phyloP scores from a whole-genome alignment of 2,329 filamentous ascomycete species.

The Epichloe bromicola region DNA sequence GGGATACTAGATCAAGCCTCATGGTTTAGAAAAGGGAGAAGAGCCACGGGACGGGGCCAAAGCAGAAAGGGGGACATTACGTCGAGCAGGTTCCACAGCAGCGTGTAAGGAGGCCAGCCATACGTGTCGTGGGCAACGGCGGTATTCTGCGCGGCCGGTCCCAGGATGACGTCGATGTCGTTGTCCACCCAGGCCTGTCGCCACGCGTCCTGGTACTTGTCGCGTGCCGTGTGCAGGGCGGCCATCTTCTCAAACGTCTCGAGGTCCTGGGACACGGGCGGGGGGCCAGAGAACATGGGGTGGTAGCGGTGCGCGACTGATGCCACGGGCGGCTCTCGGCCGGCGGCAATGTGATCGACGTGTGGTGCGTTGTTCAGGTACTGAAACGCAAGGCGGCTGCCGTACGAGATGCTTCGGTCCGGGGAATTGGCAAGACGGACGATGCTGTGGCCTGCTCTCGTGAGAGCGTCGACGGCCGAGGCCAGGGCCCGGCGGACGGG shows the following conservation, averaged over 20 bases:
- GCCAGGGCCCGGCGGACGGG: constrained; percentile 34
- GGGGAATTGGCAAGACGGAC: constrained; percentile 18
- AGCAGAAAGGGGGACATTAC: constrained; percentile 13
- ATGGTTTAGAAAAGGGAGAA: neutral
- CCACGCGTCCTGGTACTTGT: constrained; percentile 24
- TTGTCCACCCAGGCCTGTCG: constrained; percentile 27
- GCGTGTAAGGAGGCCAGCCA: constrained; percentile 31
- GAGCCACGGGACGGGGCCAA: too few relatives aligned
- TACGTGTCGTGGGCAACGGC: constrained; percentile 39
- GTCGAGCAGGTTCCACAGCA: constrained; percentile 38
- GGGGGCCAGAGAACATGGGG: neutral
- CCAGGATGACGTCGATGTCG: constrained; percentile 36
- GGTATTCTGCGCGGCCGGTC: constrained; percentile 33
- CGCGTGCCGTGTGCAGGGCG: constrained; percentile 10
- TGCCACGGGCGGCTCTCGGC: neutral
- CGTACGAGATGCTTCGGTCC: constrained; percentile 1
- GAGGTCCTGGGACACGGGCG: constrained; percentile 4
- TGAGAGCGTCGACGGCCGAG: constrained; percentile 24
- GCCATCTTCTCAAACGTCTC: constrained; percentile 23
- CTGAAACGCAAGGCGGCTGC: constrained; percentile 7
- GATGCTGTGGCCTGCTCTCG: constrained; percentile 30
- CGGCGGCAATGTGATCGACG: neutral
- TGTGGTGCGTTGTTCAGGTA: neutral
- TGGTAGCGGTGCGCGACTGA: neutral
- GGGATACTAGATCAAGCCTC: constrained; percentile 28